Evolutionary conservation across 306 rosid genomes (phyloP), one percentile per base, ranked within the genome.

Genomic region (Cajanus cajan): DNA sequence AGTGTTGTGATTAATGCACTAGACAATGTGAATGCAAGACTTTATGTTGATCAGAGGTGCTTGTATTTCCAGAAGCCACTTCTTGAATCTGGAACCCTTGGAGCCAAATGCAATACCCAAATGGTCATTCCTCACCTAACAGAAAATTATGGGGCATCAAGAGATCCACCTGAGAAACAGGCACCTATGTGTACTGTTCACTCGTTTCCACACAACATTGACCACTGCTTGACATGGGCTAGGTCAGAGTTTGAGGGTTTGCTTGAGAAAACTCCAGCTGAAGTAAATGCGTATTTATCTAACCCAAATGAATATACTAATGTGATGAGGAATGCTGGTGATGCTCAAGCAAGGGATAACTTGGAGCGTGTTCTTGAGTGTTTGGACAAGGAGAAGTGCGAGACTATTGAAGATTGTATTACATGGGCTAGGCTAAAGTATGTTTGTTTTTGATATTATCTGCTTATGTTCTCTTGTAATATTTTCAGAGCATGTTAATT

Each of bases 171-270:
- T 50, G 98, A 95, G 90, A 95, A 91, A 84, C 97, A 95, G 84
- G 99, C 99, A 1, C 99, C 99, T 8, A 95, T 95, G 99, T 95
- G 99, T 89, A 95, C 98, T 24, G 91, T 95, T 58, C 99, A 95
- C 88, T 95, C 99, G 3, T 95, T 95, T 82, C 99, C 99, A 0
- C 98, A 95, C 89, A 95, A 93, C 82, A 95, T 95, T 74, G 98
- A 95, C 52, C 99, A 95, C 78, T 95, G 99, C 88, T 84, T 95
- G 90, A 95, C 99, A 39, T 95, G 99, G 99, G 99, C 98, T 68
- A 92, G 99, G 77, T 95, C 99, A 13, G 99, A 95, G 83, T 95
- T 95, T 77, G 99, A 95, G 89, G 99, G 99, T 55, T 86, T 93
- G 85, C 90, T 95, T 52, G 99, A 93, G 92, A 95, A 95, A 87